Evolutionary conservation across 768 basidiomycete species (phyloP), one percentile per base, ranked within the genome.

Genomic region (Pleurotus tuber-regium): DNA sequence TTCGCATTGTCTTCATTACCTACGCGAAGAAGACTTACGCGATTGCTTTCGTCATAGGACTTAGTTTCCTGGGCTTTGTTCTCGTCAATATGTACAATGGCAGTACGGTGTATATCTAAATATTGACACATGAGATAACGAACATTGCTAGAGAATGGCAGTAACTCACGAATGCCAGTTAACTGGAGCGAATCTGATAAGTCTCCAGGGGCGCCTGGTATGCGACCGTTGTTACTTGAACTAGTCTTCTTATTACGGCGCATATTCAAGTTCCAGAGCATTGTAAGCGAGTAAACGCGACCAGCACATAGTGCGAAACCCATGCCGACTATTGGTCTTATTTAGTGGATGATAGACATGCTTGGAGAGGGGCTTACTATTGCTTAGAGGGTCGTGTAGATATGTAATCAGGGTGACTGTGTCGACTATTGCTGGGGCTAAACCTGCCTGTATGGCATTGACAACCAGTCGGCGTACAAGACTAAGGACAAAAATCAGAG

Each of bases 181-280:
- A 47, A 29, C 31, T 47, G 46, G 16, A 47, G 46, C n/a, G 46
- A 35, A 33, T 47, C 46, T n/a, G 46, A 31, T 6, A 47, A 30
- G 21, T 47, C 46, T 24, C 46, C 46, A 31, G 46, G 46, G 12
- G 46, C 46, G 30, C 46, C 46, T 3, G 46, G 29, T 16, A 23
- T 19, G 18, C 31, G 46, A 3, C 46, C 46, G 21, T 18, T 47
- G 21, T 18, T 47, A 8, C 43, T 28, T 21, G 46, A 31, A 31
- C 9, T 12, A 23, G n/a, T 23, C 31, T 47, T 21, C 7, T 30
- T 30, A 8, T 30, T 12, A 1, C 29, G 26, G 9, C 46, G n/a
- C 46, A 47, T 47, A 4, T 47, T 47, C 29, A 47, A 19, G 21
- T 47, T 47, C 46, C 46, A 47, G 10, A 47, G 28, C 46, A 47